Conservation (phyloP, 495 filamentous ascomycete genomes). For the Podospora tetraspora region DNA sequence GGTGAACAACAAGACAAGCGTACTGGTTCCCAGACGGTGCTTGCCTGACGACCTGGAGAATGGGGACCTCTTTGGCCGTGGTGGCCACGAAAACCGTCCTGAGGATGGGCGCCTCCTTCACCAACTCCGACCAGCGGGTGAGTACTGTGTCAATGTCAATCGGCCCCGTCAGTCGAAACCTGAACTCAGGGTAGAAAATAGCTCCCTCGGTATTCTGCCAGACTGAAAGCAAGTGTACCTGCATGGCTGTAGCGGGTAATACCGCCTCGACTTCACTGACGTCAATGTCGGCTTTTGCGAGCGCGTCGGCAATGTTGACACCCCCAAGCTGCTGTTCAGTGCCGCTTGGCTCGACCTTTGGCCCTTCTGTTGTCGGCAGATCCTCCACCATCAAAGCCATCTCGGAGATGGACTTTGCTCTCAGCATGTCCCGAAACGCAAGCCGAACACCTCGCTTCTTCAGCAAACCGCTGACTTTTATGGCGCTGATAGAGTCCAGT, state of each 20-base stretch:
- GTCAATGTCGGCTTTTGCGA: constrained; percentile 29
- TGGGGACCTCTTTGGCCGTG: constrained; percentile 36
- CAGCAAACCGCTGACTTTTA: constrained; percentile 63
- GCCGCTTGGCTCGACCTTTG: no score
- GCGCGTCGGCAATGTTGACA: constrained; percentile 28
- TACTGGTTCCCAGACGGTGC: constrained; percentile 8
- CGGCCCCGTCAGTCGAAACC: constrained; percentile 39
- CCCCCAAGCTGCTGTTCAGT: constrained; percentile 23
- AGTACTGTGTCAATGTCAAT: constrained; percentile 35
- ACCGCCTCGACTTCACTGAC: constrained; percentile 46
- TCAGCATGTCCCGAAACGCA: constrained; percentile 60
- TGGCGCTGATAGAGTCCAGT: constrained; percentile 84
- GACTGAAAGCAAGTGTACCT: constrained; percentile 62
- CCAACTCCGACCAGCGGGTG: constrained; percentile 53
- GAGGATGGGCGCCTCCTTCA: constrained; percentile 51
- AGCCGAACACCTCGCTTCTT: constrained; percentile 54
- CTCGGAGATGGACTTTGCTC: constrained; percentile 54
- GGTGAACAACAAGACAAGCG: constrained; percentile 7
- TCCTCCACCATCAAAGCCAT: constrained; percentile 35
- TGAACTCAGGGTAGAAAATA: constrained; percentile 60
- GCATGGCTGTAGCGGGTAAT: constrained; percentile 62
- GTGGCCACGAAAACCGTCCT: constrained; percentile 57
- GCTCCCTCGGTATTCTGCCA: constrained; percentile 60
- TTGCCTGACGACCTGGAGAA: constrained; percentile 43
- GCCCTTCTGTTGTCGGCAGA: neutral